phyloP scores from a whole-genome alignment of 1,284 basidiomycete species.

The Cryptococcus sp. region DNA sequence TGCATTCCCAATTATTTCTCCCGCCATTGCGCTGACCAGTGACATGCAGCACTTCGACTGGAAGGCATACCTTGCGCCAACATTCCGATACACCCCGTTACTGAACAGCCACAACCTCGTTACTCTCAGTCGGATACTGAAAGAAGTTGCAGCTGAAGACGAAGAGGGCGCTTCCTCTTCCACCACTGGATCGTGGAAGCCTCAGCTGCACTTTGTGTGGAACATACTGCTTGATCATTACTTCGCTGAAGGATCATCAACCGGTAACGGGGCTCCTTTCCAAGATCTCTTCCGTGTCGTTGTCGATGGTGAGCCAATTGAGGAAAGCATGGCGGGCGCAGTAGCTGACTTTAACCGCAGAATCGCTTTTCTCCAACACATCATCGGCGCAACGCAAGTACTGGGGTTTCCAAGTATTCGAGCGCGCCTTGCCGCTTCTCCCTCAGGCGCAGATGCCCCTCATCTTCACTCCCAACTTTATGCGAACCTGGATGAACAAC shows the following conservation, averaged over 20 bases:
- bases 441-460: constrained; percentile 70
- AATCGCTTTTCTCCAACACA: constrained; percentile 80
- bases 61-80: constrained; percentile 67
- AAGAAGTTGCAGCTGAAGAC: constrained; percentile 53
- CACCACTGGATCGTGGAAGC: constrained; percentile 72
- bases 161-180: constrained; percentile 42
- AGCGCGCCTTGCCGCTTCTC: constrained; percentile 72
- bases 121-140: constrained; percentile 74
- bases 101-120: constrained; percentile 66
- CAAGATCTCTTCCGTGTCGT: constrained; percentile 86
- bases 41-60: constrained; percentile 61
- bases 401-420: constrained; percentile 93
- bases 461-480: constrained; percentile 92
- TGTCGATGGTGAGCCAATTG: constrained; percentile 71
- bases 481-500: constrained; percentile 96
- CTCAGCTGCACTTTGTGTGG: constrained; percentile 93
- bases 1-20: neutral
- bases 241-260: constrained; percentile 53
- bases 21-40: constrained; percentile 9
- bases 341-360: constrained; percentile 54
- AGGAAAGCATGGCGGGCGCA: neutral
- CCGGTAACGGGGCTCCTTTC: constrained; percentile 62
- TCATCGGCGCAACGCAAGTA: constrained; percentile 88
- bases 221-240: constrained; percentile 75
- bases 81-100: constrained; percentile 75